Base-by-base conservation (phyloP, 148 eudicot species). In the Vaccinium vitisidaea region DNA sequence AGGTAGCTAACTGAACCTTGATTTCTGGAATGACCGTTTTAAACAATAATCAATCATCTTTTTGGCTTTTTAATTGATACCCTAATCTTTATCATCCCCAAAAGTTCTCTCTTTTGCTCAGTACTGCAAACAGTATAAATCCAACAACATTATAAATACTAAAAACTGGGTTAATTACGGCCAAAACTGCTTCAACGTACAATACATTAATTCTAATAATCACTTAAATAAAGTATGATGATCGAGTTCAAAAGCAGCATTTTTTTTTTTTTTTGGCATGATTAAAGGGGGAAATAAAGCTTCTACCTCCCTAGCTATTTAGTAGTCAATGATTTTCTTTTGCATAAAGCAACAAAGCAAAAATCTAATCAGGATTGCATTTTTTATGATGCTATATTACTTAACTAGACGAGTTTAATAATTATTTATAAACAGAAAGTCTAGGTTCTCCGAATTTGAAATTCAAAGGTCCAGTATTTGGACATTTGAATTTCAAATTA, bases 21-120 rank as follows among this genome's bases (percentile, higher is more conserved):
- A 86, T 78, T 83, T 86, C 80, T 54, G 85, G 83, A 79, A 52
- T 23, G 85, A 86, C 58, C 70, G 36, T 83, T 83, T 86, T 83
- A 83, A 49, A 56, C 69, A 79, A 65, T 21, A 82, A 79, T 83
- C 73, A 79, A 83, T 79, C 85, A 86, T 83, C 83, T 77, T 52
- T 80, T 74, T 59, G 67, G 75, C 54, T 80, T 80, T 80, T 54
- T 80, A 70, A 76, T 77, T 77, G 85, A 65, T 39, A 12, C 82
- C 55, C 48, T 80, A 85, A 85, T 53, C 53, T 15, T 32, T 82
- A 78, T 36, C 63, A 15, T 82, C 61, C 61, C 63, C 48, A 11
- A 69, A 25, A 49, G 77, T 13, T 39, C 49, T 27, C 39, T 27
- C 61, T 52, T 59, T 82, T 70, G 25, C 55, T 27, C 1, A 19